A percentile compares a stretch with the other conserved stretches of the same genome.
Conservation (phyloP, 2,329 filamentous ascomycete species). For the Penicillium fuscoglaucum region DNA sequence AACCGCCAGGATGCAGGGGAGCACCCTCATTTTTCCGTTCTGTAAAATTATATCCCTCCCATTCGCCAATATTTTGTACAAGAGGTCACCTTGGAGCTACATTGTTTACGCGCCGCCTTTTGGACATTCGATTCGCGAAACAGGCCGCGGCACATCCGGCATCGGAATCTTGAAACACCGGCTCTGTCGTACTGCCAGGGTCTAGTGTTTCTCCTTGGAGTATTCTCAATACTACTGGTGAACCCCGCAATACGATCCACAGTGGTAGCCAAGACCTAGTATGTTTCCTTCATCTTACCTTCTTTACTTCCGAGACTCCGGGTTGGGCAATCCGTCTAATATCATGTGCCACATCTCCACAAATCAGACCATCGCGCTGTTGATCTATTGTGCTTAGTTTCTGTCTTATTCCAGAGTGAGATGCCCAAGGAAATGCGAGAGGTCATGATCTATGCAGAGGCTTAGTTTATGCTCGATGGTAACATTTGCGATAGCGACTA, state of each 20-base stretch:
- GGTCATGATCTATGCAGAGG: too few species aligned
- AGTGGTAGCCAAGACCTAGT: constrained; percentile 4
- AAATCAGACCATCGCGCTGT: background rate
- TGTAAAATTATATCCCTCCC: background rate
- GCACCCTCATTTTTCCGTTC: background rate
- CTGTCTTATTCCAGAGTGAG: background rate
- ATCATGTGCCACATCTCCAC: background rate
- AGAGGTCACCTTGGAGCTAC: background rate
- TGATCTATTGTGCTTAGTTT: background rate
- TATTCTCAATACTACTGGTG: background rate
- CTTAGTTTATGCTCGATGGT: background rate
- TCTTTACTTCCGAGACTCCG: constrained; percentile 8
- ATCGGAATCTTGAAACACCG: background rate
- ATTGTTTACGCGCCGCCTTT: background rate
- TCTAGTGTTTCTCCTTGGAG: background rate
- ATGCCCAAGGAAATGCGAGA: background rate
- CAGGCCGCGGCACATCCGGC: background rate
- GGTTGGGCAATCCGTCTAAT: constrained; percentile 2
- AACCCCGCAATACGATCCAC: constrained; percentile 3
- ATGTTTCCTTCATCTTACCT: constrained; percentile 12
- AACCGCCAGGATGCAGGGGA: background rate
- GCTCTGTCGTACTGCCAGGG: background rate
- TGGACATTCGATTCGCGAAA: background rate
- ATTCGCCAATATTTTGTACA: background rate
- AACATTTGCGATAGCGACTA: too few species aligned